Evolutionary conservation across 495 filamentous ascomycete genomes (phyloP).

Genomic region (Bacidia gigantensis): DNA sequence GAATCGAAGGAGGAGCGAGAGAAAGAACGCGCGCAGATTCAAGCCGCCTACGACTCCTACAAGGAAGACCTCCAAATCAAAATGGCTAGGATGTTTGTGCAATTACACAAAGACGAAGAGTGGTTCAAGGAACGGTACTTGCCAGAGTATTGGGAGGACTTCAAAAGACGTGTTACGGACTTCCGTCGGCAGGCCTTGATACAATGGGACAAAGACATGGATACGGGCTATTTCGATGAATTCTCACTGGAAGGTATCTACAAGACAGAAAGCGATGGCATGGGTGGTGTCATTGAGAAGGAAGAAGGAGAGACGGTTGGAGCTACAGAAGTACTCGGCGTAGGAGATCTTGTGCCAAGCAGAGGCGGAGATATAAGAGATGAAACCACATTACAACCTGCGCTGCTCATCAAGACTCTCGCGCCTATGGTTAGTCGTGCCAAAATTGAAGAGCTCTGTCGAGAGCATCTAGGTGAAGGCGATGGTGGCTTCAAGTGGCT

Average conservation of each 20-base stretch:
- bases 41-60: conserved; percentile 82
- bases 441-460: conserved; percentile 85
- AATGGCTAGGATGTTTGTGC: conserved; percentile 79
- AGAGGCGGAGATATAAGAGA: conserved; percentile 71
- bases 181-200: conserved; percentile 60
- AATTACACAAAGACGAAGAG: conserved; percentile 80
- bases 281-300: conserved; percentile 76
- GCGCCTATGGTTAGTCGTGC: conserved; percentile 90
- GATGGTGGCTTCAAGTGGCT: conserved; percentile 84
- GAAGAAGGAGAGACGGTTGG: conserved; percentile 88
- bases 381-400: conserved; percentile 69
- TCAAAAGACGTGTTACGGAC: conserved; percentile 55
- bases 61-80: conserved; percentile 88
- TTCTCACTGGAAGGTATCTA: conserved; percentile 92
- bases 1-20: conserved; percentile 77
- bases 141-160: conserved; percentile 55
- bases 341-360: conserved; percentile 73
- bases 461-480: conserved; percentile 74
- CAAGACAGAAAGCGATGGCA: conserved; percentile 81
- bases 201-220: conserved; percentile 76
- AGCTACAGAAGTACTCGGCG: conserved; percentile 80
- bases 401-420: conserved; percentile 93
- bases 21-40: conserved; percentile 78
- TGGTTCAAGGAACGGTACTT: conserved; percentile 97
- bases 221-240: conserved; percentile 74